Evolutionary conservation across 805 yeast genomes (phyloP).

Genomic region (Saccharomycopsis schoenii): DNA sequence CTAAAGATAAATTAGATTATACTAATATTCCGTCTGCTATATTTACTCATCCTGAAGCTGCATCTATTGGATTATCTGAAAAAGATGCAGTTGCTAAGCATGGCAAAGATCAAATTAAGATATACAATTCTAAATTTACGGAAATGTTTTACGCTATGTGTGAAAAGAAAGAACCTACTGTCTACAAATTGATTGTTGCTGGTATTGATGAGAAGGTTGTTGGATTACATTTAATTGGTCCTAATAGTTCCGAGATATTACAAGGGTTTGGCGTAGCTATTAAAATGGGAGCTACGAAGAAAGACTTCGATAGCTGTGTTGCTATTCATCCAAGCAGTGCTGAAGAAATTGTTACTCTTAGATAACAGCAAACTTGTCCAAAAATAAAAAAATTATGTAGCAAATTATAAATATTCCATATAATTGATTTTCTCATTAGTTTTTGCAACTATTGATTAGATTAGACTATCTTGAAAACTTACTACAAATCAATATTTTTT

Average conservation of each 20-base stretch:
- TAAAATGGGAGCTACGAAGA: slow-evolving; percentile 98
- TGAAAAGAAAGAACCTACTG: slow-evolving; percentile 72
- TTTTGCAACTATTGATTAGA: no score
- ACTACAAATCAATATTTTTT: neutral
- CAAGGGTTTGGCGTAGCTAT: slow-evolving; percentile 98
- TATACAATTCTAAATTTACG: slow-evolving; percentile 74
- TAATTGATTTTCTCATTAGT: no score
- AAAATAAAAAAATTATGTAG: neutral
- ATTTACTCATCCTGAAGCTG: slow-evolving; percentile 98
- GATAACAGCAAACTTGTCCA: neutral
- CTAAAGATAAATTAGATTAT: slow-evolving; percentile 75
- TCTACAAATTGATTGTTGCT: slow-evolving; percentile 69
- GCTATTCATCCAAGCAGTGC: slow-evolving; percentile 99
- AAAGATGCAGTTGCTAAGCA: slow-evolving; percentile 65
- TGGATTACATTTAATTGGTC: slow-evolving; percentile 92
- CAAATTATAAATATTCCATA: neutral
- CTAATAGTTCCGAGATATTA: slow-evolving; percentile 78
- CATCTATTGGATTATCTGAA: slow-evolving; percentile 83
- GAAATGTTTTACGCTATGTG: slow-evolving; percentile 92
- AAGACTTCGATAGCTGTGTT: slow-evolving; percentile 88
- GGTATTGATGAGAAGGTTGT: slow-evolving; percentile 88
- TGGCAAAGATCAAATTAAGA: slow-evolving; percentile 71
- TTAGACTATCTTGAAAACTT: neutral
- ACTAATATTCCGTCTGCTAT: slow-evolving; percentile 86
- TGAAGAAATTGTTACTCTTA: slow-evolving; percentile 88